Base-by-base conservation (phyloP, 2,329 filamentous ascomycete genomes). In the Trichoderma endophyticum region DNA sequence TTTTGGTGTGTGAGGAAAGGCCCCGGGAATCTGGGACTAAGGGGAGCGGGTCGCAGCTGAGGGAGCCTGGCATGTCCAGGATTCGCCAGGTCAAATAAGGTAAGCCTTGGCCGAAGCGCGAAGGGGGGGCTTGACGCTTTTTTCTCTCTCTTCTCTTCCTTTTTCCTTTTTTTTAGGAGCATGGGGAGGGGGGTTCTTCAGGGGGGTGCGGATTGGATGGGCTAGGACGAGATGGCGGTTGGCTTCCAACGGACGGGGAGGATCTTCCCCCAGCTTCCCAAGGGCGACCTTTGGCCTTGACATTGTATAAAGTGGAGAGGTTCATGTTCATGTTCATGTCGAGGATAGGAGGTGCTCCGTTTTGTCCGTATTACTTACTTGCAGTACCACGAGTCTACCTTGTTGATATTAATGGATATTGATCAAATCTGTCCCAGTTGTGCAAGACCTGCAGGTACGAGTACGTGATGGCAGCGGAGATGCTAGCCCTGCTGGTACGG, bases 11-110 rank as follows among this genome's bases (percentile, higher is more conserved):
- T 48, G 60, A 60, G 59, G 30, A 61, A 68, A 24, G 66, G 67
- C 71, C 71, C 71, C 67, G 68, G 68, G 68, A 71, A 57, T 66
- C 61, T 71, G 71, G 71, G 61, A 62, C 67, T 66, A 66, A 48
- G 67, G 64, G 57, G 32, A 70, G 71, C 57, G 71, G 71, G 66
- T 72, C 60, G 64, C 71, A 72, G 71, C 71, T 72, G 71, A 72
- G 66, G 66, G 64, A 70, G 65, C 65, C 71, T 70, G 60, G 71
- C 39, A 64, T 36, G 60, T 51, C 66, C 65, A 72, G 71, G 65
- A 69, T 59, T 59, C 24, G 65, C 65, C 65, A 59, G 59, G 39
- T 36, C 71, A 34, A 72, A 72, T 70, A 51, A 72, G 71, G 71
- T 60, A 72, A 68, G 70, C 70, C 56, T 62, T 59, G 71, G 71